These are phyloP conservation scores for Sugiyamaella japonica DNA, from an alignment of 1,139 yeast species.

Conservation along the genomic window DNA sequence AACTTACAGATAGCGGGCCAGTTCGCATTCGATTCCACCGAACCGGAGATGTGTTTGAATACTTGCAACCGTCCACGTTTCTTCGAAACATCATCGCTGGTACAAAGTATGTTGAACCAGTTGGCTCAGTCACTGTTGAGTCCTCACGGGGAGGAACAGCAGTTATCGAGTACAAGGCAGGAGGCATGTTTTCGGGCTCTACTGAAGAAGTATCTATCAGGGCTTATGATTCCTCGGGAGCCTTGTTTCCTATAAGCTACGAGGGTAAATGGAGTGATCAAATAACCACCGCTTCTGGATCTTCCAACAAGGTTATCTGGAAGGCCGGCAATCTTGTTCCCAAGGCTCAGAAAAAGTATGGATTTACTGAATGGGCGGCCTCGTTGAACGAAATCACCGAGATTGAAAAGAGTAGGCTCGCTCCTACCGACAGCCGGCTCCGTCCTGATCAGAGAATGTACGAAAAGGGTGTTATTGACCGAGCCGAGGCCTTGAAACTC, in stretches of 20 bases:
- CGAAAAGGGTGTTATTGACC: constrained; percentile 65
- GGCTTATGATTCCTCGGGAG: constrained; percentile 47
- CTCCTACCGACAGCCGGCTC: constrained; percentile 86
- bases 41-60: constrained; percentile 71
- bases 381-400: constrained; percentile 74
- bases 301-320: constrained; percentile 53
- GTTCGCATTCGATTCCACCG: constrained; percentile 54
- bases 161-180: constrained; percentile 62
- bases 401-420: constrained; percentile 60
- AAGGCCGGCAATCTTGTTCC: constrained; percentile 62
- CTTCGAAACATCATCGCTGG: constrained; percentile 90
- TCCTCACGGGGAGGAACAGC: constrained; percentile 71
- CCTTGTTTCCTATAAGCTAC: constrained; percentile 42
- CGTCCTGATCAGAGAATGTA: constrained; percentile 82
- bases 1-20: constrained; percentile 72
- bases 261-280: constrained; percentile 79
- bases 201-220: constrained; percentile 72
- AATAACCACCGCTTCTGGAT: constrained; percentile 47
- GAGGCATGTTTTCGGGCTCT: constrained; percentile 79
- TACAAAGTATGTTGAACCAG: constrained; percentile 91
- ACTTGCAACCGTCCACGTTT: constrained; percentile 81
- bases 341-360: constrained; percentile 64
- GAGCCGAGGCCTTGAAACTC: constrained; percentile 69
- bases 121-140: constrained; percentile 62
- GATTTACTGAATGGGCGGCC: constrained; percentile 82